These are phyloP conservation scores for Echria macrotheca DNA, from an alignment of 495 filamentous ascomycete genomes.

Conservation along the genomic window DNA sequence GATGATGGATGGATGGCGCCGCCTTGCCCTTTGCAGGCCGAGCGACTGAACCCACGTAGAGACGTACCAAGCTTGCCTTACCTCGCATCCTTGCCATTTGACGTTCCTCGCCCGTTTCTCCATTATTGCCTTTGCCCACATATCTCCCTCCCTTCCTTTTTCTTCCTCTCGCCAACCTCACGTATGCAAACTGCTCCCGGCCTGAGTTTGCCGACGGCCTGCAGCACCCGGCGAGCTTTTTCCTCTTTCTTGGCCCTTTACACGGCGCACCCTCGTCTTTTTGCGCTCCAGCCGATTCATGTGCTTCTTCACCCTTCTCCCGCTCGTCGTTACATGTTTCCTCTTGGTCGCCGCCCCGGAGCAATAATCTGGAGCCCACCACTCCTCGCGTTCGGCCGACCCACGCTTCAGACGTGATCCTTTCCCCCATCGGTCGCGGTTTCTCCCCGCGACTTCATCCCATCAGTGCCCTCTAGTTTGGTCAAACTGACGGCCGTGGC, in stretches of 20 bases:
- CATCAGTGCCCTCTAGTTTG: too few species aligned
- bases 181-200: constrained; percentile 16
- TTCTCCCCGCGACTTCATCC: too few species aligned
- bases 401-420: constrained; percentile 5
- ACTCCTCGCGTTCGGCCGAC: constrained; percentile 7
- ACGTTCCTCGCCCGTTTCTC: constrained; percentile 21
- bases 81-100: constrained; percentile 21
- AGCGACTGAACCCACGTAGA: constrained; percentile 6
- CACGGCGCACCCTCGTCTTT: not conserved
- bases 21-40: constrained; percentile 17
- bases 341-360: constrained; percentile 9
- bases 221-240: constrained; percentile 2
- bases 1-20: constrained; percentile 2
- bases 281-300: too few species aligned
- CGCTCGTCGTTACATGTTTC: constrained; percentile 7
- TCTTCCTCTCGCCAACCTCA: constrained; percentile 20
- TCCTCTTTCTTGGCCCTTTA: not conserved
- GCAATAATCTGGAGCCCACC: too few species aligned
- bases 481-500: not conserved
- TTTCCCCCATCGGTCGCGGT: too few species aligned
- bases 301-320: too few species aligned
- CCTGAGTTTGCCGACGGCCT: constrained; percentile 11
- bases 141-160: constrained; percentile 28
- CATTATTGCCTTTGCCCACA: constrained; percentile 36
- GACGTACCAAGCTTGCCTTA: constrained; percentile 18